A percentile compares a stretch with the other conserved stretches of the same genome.
Evolutionary conservation across 2,329 filamentous ascomycete genomes (phyloP).

Genomic region (Dactylellina leptospora): DNA sequence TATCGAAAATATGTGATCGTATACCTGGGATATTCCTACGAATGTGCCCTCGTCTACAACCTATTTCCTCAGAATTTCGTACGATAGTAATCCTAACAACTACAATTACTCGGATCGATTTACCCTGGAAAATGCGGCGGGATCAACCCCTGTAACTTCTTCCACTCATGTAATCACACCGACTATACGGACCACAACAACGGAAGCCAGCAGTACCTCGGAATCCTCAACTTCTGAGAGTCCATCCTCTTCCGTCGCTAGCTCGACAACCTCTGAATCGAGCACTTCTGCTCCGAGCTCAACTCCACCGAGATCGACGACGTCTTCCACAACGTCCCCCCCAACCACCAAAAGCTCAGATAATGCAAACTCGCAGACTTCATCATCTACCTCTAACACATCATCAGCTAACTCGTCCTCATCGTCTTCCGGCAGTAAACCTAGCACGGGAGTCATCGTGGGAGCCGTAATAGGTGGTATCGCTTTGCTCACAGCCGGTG

Average conservation of each 20-base stretch:
- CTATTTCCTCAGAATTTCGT: slow-evolving; percentile 30
- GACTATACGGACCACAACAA: background rate
- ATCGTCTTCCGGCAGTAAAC: background rate
- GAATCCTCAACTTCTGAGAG: no score
- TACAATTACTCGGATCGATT: slow-evolving; percentile 45
- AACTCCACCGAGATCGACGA: background rate
- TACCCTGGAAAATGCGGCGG: background rate
- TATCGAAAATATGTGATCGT: slow-evolving; percentile 14
- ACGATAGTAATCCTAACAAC: slow-evolving; percentile 22
- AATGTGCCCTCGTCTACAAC: background rate
- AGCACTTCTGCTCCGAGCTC: background rate
- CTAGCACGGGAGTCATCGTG: background rate
- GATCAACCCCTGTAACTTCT: background rate
- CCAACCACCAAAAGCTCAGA: background rate
- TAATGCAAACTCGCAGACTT: background rate
- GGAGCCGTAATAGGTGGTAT: slow-evolving; percentile 11
- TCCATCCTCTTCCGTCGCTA: background rate
- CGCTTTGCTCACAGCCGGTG: background rate
- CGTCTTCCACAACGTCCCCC: background rate
- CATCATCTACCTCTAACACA: background rate
- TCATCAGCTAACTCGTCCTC: background rate
- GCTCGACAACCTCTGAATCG: background rate
- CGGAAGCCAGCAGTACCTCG: no score
- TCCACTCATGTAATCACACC: background rate
- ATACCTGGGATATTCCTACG: slow-evolving; percentile 21